Evolutionary conservation across 2,329 filamentous ascomycete species (phyloP).

Genomic region (Fusarium camptoceras): DNA sequence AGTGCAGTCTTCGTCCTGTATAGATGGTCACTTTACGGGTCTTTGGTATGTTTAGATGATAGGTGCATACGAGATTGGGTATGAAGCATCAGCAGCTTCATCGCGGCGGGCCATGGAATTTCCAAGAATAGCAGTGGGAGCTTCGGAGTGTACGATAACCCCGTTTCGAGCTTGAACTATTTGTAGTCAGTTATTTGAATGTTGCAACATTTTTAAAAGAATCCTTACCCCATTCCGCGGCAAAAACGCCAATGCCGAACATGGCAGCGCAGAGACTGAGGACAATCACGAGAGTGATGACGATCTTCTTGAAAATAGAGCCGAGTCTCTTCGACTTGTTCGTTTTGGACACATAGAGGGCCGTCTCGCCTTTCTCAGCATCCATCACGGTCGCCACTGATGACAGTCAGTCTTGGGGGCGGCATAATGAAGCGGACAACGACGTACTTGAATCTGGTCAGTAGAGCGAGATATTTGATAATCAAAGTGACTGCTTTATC

Average conservation of each 20-base stretch:
- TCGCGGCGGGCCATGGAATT: conserved; percentile 30
- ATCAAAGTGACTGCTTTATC: conserved; percentile 30
- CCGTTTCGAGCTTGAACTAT: background rate
- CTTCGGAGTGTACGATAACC: background rate
- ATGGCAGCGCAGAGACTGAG: conserved; percentile 37
- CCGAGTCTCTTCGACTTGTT: conserved; percentile 18
- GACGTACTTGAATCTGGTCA: conserved; percentile 33
- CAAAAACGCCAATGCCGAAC: conserved; percentile 48
- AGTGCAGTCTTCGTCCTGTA: conserved; percentile 51
- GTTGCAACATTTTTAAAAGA: background rate
- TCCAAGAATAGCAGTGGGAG: background rate
- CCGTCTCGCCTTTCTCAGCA: conserved; percentile 40
- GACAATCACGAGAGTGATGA: conserved; percentile 21
- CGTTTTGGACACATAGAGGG: conserved; percentile 13
- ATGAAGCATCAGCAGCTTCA: conserved; percentile 36
- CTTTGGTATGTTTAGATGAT: background rate
- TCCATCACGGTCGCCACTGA: conserved; percentile 48
- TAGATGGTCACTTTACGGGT: conserved; percentile 13
- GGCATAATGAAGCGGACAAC: background rate
- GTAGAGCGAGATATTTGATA: conserved; percentile 22
- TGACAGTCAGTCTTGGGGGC: conserved; percentile 27
- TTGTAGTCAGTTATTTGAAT: conserved; percentile 13
- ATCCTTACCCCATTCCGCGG: conserved; percentile 45
- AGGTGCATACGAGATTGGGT: conserved; percentile 52
- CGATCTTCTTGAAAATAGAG: conserved; percentile 22